Base-by-base conservation (phyloP, 495 filamentous ascomycete species). In the Emericellopsis terricola region DNA sequence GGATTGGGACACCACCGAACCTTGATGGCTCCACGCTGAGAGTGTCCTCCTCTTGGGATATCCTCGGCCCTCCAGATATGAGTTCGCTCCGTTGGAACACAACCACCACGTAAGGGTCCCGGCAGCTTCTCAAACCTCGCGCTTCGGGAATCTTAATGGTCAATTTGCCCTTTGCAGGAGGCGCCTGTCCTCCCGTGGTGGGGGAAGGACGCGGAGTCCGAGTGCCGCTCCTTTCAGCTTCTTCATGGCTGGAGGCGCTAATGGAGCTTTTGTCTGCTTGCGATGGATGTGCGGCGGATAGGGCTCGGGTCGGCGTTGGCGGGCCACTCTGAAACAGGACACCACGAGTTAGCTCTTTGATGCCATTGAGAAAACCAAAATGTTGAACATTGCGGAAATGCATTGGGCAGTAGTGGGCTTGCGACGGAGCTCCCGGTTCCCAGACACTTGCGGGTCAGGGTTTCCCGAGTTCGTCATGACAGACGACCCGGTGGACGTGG, bases 41-140 rank as follows among this genome's bases (percentile, higher is more conserved):
- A 27, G 62, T 51, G 7, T 60, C 62, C 23, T 73, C 66, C 35
- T 71, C 65, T 16, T 62, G 55, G 14, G 54, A 56, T 2, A 50
- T 47, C 37, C 69, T 71, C 28, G 84, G 81, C 9, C 82, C 82
- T 38, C 76, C 79, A 8, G 89, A 94, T 33, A 97, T 93, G 43
- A 86, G 78, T 50, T 97, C 91, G 45, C 86, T 89, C 53, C 81
- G 81, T 50, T 97, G 89, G 46, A 94, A 97, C 16, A 92, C 86
- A 28, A 84, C 93, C 10, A 97, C 85, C 15, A 93, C 84, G 48
- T 96, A 97, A 2, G 89, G 89, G 46, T 93, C 78, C 26, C 71
- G 68, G 48, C 84, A 83, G 8, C 75, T 80, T 33, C 77, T 68
- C 17, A 97, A 55, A 2, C 81, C 82, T 44, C 81, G 69, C 20